Conservation (phyloP, 371 early-diverging fungal genomes). For the Batkoa obscura region DNA sequence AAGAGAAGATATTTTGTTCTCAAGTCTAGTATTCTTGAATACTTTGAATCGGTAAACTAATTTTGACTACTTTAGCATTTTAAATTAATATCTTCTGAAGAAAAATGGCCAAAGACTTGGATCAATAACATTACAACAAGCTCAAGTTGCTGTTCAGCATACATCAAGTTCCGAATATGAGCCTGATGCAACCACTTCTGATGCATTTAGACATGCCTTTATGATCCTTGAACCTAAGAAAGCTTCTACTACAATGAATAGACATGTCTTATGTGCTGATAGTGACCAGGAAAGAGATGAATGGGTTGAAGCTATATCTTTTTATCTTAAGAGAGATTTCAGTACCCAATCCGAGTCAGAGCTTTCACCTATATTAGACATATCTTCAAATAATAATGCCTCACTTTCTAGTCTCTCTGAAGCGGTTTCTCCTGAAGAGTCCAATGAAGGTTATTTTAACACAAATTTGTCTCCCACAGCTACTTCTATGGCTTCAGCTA, state of each 20-base stretch:
- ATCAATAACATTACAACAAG: constrained; percentile 20
- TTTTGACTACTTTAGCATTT: background rate
- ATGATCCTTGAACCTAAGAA: constrained; percentile 47
- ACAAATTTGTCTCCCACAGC: no score
- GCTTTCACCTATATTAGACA: no score
- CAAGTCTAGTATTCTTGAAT: constrained; percentile 36
- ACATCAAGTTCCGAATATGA: no score
- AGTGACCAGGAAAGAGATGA: background rate
- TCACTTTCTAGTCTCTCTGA: no score
- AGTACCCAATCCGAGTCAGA: no score
- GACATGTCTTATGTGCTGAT: background rate
- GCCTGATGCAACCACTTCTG: background rate
- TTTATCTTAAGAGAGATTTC: background rate
- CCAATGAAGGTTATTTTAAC: no score
- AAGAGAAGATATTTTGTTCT: constrained; percentile 54
- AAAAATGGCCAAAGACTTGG: constrained; percentile 30
- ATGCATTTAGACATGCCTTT: constrained; percentile 39
- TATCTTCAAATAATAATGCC: no score
- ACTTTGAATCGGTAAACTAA: constrained; percentile 37
- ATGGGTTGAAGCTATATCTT: background rate
- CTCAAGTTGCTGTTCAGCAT: constrained; percentile 16
- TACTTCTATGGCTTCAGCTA: no score
- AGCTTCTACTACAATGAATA: constrained; percentile 4
- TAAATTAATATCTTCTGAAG: constrained; percentile 11
- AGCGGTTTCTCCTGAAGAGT: no score